These are phyloP conservation scores for Aspergillus chevalieri DNA, from an alignment of 2,329 filamentous ascomycete species.

Conservation along the genomic window DNA sequence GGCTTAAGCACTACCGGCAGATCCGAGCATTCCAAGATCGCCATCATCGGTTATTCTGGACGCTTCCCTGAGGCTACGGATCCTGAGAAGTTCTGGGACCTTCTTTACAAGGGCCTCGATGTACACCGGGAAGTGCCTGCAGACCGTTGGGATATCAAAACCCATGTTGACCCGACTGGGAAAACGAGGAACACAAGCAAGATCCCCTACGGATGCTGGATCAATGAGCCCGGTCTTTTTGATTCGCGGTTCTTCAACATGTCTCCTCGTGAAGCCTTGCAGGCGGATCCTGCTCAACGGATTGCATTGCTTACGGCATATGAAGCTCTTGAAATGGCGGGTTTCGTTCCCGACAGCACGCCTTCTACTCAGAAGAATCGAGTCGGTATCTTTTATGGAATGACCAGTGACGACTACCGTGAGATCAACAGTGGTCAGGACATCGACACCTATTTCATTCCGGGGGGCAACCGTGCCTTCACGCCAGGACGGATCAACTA, in stretches of 20 bases:
- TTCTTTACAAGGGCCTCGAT: conserved; percentile 63
- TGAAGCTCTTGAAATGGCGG: conserved; percentile 53
- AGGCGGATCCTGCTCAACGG: conserved; percentile 54
- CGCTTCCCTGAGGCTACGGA: conserved; percentile 64
- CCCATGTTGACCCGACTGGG: conserved; percentile 61
- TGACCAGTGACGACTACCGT: conserved; percentile 62
- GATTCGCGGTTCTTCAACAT: conserved; percentile 73
- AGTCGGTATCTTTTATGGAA: conserved; percentile 67
- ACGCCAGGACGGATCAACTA: conserved; percentile 64
- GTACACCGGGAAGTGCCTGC: conserved; percentile 59
- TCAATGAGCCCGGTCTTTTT: conserved; percentile 64
- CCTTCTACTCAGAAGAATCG: conserved; percentile 57
- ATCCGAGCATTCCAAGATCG: conserved; percentile 32
- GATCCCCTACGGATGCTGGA: conserved; percentile 65
- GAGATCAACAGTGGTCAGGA: conserved; percentile 66
- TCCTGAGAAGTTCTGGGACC: conserved; percentile 62
- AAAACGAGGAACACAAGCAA: conserved; percentile 66
- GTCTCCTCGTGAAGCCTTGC: conserved; percentile 65
- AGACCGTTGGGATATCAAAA: conserved; percentile 62
- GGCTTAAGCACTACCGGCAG: conserved; percentile 22
- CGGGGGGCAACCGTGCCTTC: conserved; percentile 56
- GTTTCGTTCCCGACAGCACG: conserved; percentile 65
- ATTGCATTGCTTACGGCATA: conserved; percentile 64
- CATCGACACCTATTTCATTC: conserved; percentile 62
- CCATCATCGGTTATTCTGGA: conserved; percentile 73